Evolutionary conservation across 2,329 filamentous ascomycete species (phyloP), one percentile per base, ranked within the genome.

Genomic region (Hypoxylon rubiginosum): DNA sequence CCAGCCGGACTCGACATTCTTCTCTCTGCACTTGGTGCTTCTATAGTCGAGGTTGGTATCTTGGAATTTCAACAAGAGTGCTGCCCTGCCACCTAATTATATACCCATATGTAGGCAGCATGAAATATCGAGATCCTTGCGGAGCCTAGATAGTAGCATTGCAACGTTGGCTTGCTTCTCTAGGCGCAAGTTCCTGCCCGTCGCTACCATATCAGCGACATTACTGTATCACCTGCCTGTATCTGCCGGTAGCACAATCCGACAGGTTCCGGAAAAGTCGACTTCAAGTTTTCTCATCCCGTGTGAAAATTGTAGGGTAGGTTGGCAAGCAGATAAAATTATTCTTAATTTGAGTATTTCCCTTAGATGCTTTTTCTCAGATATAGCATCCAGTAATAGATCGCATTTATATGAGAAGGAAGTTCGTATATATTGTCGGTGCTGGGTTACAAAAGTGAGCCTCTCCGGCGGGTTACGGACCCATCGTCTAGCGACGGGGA

Each of bases 41-140:
- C 34, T 15, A 15, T 15, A 15, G 11, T 15, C 15, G 2, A n/a
- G 3, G n/a, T 24, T 30, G 30, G 15, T 36, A 24, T 21, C 30
- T 51, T 21, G 30, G 13, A 51, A 9, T 19, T 32, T 30, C 26
- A 50, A 10, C 4, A 4, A 30, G 21, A 48, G 9, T 7, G 26
- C 48, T 19, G 32, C 30, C 34, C 51, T 55, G 24, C 43, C 50
- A 53, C 50, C 43, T 43, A 54, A 50, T 61, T 41, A 49, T 56
- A 59, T n/a, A n/a, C 26, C 26, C 3, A 28, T 28, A 4, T 28
- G 7, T 10, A 5, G 56, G 21, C 41, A 32, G 26, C 41, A 32
- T 48, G 39, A 32, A 46, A 57, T 52, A 67, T 68, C 55, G 32
- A 62, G 62, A 65, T 62, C 58, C 55, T 63, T 60, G 66, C 55